Evolutionary conservation across 441 rosid species (phyloP), one percentile per base, ranked within the genome.

Genomic region (Populus hybrid): DNA sequence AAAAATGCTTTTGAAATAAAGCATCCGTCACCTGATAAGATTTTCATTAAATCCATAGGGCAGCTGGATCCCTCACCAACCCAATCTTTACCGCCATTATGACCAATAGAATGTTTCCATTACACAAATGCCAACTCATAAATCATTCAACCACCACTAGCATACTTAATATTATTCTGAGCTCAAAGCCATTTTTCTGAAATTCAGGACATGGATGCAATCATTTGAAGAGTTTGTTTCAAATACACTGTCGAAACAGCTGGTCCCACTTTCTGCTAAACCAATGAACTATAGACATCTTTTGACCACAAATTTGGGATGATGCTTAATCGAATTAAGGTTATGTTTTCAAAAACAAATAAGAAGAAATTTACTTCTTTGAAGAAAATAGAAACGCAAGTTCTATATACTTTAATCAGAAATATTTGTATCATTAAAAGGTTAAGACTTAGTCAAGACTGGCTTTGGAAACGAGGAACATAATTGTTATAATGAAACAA

Each of bases 61-160:
- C 40, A 76, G 45, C 65, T 71, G 65, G 64, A 65, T 80, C 24
- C 11, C 40, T 64, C 40, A 59, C 64, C 50, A 66, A 71, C 20
- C 33, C 73, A 64, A 10, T 67, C 20, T 56, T 53, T 36, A 26
- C 67, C 28, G 29, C 40, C 11, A 73, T 20, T 35, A 45, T 24
- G 21, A 59, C 65, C 36, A 59, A 3, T 56, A 12, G 56, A 45
- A 65, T 14, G 33, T 33, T 50, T 12, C 38, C 71, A 50, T 18
- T 36, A 72, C 65, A 40, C 16, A 69, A n/a, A 20, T 7, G 4
- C 26, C 35, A 76, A 38, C 56, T 56, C 63, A 36, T 76, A 20
- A 33, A 24, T 61, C 23, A 21, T 50, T 67, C 73, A 68, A 68
- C 73, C 7, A 14, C 35, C 9, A 50, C 21, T 29, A 42, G 7